These are phyloP conservation scores for Rhinocladiella mackenziei DNA, from an alignment of 2,329 filamentous ascomycete genomes.

Conservation along the genomic window DNA sequence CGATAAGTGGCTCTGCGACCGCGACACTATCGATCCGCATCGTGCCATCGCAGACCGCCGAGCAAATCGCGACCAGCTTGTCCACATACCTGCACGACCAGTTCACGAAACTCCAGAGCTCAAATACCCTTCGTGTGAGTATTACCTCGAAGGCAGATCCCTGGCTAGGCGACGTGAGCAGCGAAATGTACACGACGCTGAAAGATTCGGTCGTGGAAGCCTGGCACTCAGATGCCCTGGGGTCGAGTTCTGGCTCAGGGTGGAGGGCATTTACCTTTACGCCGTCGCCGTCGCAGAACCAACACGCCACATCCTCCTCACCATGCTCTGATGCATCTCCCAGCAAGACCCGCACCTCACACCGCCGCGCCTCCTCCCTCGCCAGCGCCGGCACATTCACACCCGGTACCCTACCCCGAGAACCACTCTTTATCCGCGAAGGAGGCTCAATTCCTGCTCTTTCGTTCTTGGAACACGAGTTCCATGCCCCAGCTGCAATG, in stretches of 20 bases:
- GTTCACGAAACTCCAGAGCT: constrained; percentile 70
- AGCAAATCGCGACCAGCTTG: constrained; percentile 66
- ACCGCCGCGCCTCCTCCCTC: constrained; percentile 38
- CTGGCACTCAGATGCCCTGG: constrained; percentile 56
- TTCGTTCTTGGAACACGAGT: constrained; percentile 56
- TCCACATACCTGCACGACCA: constrained; percentile 63
- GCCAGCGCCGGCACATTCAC: constrained; percentile 31
- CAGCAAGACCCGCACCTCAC: constrained; percentile 19
- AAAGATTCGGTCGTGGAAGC: constrained; percentile 79
- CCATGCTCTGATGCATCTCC: constrained; percentile 8
- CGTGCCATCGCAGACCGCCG: constrained; percentile 87
- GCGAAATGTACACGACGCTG: constrained; percentile 84
- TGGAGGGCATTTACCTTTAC: no score
- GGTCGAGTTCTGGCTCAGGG: constrained; percentile 17
- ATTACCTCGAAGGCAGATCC: constrained; percentile 94
- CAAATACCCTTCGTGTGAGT: constrained; percentile 73
- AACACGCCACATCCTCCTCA: background rate
- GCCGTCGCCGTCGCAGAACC: constrained; percentile 29
- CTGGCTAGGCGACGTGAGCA: constrained; percentile 89
- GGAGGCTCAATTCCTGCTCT: constrained; percentile 94
- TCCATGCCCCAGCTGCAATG: constrained; percentile 28
- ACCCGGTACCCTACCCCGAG: constrained; percentile 20
- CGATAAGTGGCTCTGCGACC: constrained; percentile 85
- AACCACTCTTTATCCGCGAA: constrained; percentile 77
- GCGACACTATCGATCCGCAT: constrained; percentile 85